These are phyloP conservation scores for Plasmodium gonderi DNA, from an alignment of 169 alveolate genomes.

Conservation along the genomic window DNA sequence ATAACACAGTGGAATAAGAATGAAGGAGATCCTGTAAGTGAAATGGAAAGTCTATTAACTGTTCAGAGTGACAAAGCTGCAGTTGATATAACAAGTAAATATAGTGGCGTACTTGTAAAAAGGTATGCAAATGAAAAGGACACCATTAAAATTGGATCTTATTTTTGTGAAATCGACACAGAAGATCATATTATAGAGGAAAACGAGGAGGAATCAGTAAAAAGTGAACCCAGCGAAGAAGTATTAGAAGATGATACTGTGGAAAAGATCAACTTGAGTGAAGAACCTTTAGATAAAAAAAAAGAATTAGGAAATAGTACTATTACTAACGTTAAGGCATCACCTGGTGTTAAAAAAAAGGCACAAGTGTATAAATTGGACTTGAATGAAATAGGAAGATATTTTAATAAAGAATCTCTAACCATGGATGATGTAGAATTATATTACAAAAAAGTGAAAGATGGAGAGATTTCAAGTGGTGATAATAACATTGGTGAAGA, in stretches of 20 bases:
- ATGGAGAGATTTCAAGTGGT: background rate
- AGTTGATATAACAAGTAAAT: constrained; percentile 94
- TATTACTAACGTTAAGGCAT: constrained; percentile 26
- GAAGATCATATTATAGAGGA: constrained; percentile 69
- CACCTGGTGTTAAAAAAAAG: constrained; percentile 70
- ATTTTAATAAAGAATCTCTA: constrained; percentile 15
- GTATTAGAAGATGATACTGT: background rate
- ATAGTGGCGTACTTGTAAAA: constrained; percentile 91
- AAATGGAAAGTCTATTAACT: constrained; percentile 94
- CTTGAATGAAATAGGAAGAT: background rate
- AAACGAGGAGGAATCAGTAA: background rate
- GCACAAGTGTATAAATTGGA: constrained; percentile 33
- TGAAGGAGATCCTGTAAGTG: constrained; percentile 92
- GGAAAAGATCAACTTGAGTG: background rate
- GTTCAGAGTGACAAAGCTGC: constrained; percentile 96
- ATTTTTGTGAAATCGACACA: constrained; percentile 87
- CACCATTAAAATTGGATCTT: constrained; percentile 84
- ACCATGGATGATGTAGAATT: constrained; percentile 47
- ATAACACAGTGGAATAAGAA: constrained; percentile 92
- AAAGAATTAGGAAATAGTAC: background rate
- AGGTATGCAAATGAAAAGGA: constrained; percentile 89
- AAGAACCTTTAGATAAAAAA: background rate
- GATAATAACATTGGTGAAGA: background rate
- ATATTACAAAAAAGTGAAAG: constrained; percentile 7
- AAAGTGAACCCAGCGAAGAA: background rate